phyloP scores from a whole-genome alignment of 305 asterid genomes.

The Fraxinus paxiana region DNA sequence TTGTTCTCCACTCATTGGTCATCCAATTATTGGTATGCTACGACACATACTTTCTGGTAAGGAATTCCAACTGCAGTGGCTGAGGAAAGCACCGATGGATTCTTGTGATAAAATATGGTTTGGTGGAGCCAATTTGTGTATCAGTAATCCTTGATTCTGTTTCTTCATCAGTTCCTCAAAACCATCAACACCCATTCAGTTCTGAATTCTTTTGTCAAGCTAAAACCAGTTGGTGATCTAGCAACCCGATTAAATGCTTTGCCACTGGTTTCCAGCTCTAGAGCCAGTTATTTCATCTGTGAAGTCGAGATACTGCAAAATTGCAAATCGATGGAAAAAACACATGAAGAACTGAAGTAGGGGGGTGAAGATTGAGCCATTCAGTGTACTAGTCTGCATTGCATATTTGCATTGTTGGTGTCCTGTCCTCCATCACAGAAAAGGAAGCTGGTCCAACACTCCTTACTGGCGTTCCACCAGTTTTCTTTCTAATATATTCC shows the following conservation, averaged over 20 bases:
- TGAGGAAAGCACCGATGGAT: slow-evolving; percentile 3
- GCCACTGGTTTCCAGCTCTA: neutral
- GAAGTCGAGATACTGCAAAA: neutral
- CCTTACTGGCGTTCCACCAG: neutral
- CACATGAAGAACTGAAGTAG: neutral
- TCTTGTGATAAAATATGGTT: neutral
- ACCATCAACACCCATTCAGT: neutral
- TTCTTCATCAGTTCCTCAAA: neutral
- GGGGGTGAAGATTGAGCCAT: neutral
- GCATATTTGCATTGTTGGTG: neutral
- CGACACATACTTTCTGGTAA: neutral
- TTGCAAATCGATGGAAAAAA: neutral
- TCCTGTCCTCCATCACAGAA: neutral
- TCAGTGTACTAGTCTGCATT: neutral
- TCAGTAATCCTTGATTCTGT: neutral
- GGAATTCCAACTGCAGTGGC: neutral
- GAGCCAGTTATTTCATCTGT: neutral
- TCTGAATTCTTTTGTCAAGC: neutral
- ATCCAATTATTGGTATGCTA: neutral
- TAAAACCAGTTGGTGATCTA: neutral
- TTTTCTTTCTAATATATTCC: neutral
- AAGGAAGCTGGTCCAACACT: neutral
- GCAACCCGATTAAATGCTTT: neutral
- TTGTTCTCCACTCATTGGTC: neutral
- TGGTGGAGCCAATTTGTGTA: slow-evolving; percentile 1